Percentiles rank a stretch among this genome's conserved stretches.
Evolutionary conservation across 352 stramenopile genomes (phyloP).

Genomic region (Plasmopara viticola): DNA sequence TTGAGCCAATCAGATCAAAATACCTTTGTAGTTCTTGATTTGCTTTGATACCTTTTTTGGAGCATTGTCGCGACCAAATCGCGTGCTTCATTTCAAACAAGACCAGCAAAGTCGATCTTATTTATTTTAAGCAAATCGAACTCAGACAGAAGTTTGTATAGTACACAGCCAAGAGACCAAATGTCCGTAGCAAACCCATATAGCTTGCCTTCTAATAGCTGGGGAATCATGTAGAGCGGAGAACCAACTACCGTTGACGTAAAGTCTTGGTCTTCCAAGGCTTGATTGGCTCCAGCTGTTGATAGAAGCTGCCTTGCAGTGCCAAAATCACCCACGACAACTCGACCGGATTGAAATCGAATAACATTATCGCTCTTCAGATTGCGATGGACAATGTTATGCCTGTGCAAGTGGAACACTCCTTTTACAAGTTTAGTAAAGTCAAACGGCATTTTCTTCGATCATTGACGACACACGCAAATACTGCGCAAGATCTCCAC

Average conservation of each 20-base stretch:
- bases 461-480: constrained; percentile 13
- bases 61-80: too few species aligned
- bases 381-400: constrained; percentile 72
- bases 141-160: too few species aligned
- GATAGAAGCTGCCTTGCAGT: constrained; percentile 38
- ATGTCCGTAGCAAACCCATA: too few species aligned
- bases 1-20: too few species aligned
- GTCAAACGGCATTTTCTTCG: constrained; percentile 21
- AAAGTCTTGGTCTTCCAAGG: constrained; percentile 10
- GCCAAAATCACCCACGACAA: constrained; percentile 72
- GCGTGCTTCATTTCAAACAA: too few species aligned
- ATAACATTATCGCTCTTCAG: constrained; percentile 86
- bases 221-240: constrained; percentile 73
- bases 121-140: too few species aligned
- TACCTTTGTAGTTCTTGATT: too few species aligned
- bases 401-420: constrained; percentile 64
- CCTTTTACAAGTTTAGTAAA: constrained; percentile 78
- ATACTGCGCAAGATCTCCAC: constrained; percentile 46
- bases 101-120: too few species aligned
- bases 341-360: constrained; percentile 68
- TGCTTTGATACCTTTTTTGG: too few species aligned
- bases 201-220: constrained; percentile 7
- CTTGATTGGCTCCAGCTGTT: not conserved
- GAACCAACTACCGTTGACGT: constrained; percentile 55
- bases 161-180: too few species aligned